A percentile compares a stretch with the other conserved stretches of the same genome.
Conservation (phyloP, 2,329 filamentous ascomycete species). For the Rutstroemia sp. region DNA sequence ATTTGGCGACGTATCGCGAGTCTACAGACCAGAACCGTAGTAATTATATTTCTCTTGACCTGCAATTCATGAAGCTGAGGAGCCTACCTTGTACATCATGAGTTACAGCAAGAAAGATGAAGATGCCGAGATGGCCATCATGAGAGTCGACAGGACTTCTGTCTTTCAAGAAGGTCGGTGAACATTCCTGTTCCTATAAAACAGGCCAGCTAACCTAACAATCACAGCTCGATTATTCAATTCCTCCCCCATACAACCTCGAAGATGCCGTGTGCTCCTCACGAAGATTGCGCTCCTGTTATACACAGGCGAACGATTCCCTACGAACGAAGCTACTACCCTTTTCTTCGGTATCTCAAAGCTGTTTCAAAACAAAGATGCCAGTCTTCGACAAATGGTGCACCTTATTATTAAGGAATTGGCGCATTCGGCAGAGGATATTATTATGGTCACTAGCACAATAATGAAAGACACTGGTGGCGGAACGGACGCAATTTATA, state of each 20-base stretch:
- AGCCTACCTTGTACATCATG: slow-evolving; percentile 50
- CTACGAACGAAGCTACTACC: slow-evolving; percentile 92
- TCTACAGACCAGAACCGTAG: slow-evolving; percentile 7
- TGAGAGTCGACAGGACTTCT: slow-evolving; percentile 95
- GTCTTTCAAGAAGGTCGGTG: slow-evolving; percentile 93
- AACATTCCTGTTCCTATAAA: slow-evolving; percentile 17
- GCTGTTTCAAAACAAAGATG: slow-evolving; percentile 99
- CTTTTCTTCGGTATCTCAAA: slow-evolving; percentile 99
- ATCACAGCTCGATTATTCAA: slow-evolving; percentile 88
- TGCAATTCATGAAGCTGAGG: slow-evolving; percentile 31
- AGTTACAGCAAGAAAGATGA: slow-evolving; percentile 99
- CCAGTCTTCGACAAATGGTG: slow-evolving; percentile 95
- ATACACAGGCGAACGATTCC: slow-evolving; percentile 95
- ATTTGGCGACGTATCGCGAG: slow-evolving; percentile 27
- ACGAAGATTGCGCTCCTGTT: slow-evolving; percentile 96
- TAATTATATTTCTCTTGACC: slow-evolving; percentile 12
- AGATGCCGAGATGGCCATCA: slow-evolving; percentile 85
- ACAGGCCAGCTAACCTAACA: slow-evolving; percentile 32
- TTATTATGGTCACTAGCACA: slow-evolving; percentile 98
- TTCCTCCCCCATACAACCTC: slow-evolving; percentile 89
- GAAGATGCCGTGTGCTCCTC: slow-evolving; percentile 93
- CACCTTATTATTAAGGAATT: slow-evolving; percentile 98
- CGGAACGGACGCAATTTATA: slow-evolving; percentile 86
- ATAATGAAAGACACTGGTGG: slow-evolving; percentile 99
- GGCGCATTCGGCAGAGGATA: slow-evolving; percentile 90